Conservation (phyloP, 2,329 filamentous ascomycete genomes). For the Aspergillus aculeatinus region DNA sequence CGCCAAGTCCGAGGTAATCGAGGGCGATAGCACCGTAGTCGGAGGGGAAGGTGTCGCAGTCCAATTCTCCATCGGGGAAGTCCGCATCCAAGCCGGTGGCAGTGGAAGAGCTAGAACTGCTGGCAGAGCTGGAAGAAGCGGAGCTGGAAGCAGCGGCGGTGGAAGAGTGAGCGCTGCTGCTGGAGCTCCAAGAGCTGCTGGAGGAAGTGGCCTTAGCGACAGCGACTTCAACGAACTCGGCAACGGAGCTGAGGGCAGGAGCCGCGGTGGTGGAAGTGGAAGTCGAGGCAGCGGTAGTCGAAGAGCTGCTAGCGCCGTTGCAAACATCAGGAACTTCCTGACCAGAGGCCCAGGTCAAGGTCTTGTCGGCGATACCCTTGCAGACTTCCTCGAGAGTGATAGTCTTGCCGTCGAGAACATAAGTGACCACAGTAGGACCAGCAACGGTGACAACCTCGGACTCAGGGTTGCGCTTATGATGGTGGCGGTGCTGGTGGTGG, state of each 20-base stretch:
- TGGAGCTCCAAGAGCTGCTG: slow-evolving; percentile 28
- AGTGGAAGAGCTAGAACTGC: slow-evolving; percentile 27
- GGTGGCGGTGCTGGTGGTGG: slow-evolving; percentile 44
- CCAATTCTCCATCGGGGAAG: slow-evolving; percentile 73
- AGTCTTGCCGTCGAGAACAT: slow-evolving; percentile 62
- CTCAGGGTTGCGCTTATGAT: slow-evolving; percentile 43
- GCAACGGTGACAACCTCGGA: slow-evolving; percentile 56
- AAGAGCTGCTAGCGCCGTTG: slow-evolving; percentile 34
- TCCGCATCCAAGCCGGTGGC: slow-evolving; percentile 60
- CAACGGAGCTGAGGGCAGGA: slow-evolving; percentile 22
- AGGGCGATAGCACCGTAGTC: slow-evolving; percentile 75
- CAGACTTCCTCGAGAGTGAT: slow-evolving; percentile 59
- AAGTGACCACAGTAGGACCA: slow-evolving; percentile 66
- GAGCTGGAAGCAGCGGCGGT: slow-evolving; percentile 26
- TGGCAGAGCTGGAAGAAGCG: slow-evolving; percentile 26
- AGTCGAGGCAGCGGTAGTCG: slow-evolving; percentile 35
- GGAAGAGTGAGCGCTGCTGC: slow-evolving; percentile 19
- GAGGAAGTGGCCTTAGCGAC: slow-evolving; percentile 30
- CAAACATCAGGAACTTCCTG: slow-evolving; percentile 59
- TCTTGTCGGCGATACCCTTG: slow-evolving; percentile 68
- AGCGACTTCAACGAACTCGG: slow-evolving; percentile 54
- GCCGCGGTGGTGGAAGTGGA: slow-evolving; percentile 32
- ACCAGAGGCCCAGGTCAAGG: slow-evolving; percentile 63
- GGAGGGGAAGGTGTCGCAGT: slow-evolving; percentile 73
- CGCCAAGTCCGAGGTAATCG: slow-evolving; percentile 66